These are phyloP conservation scores for Jatropha multifida DNA, from an alignment of 441 rosid species.

Conservation along the genomic window DNA sequence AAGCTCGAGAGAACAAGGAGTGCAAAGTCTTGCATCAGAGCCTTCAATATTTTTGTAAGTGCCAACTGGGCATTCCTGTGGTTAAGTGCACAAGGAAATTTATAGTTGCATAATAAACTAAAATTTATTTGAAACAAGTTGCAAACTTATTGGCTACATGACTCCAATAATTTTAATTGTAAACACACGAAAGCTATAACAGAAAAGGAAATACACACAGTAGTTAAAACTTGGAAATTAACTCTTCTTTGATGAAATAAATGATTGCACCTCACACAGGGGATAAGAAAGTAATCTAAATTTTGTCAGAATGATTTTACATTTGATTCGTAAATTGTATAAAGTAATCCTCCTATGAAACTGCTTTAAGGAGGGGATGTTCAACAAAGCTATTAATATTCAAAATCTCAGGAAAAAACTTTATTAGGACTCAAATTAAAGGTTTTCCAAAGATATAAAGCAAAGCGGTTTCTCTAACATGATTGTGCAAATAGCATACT, in stretches of 20 bases:
- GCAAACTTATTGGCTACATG: not conserved
- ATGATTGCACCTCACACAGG: not conserved
- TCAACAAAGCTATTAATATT: not conserved
- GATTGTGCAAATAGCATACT: not conserved
- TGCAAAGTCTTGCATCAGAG: constrained; percentile 81
- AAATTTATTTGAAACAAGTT: not conserved
- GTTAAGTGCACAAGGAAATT: constrained; percentile 20
- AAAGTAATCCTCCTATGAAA: not conserved
- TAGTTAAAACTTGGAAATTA: not conserved
- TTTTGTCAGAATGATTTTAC: not conserved
- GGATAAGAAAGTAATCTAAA: not conserved
- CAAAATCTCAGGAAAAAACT: not conserved
- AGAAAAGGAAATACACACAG: not conserved
- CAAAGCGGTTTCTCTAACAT: not conserved
- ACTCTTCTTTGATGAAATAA: not conserved
- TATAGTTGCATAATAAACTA: constrained; percentile 1
- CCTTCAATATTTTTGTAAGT: constrained; percentile 87
- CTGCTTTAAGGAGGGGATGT: not conserved
- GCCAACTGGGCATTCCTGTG: constrained; percentile 96
- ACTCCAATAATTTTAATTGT: not conserved
- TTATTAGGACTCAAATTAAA: not conserved
- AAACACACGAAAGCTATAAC: not conserved
- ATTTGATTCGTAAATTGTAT: not conserved
- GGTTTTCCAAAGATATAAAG: not conserved
- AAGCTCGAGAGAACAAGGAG: constrained; percentile 72